phyloP scores from a whole-genome alignment of 768 basidiomycete genomes.

The Boletus vermiculosoides region DNA sequence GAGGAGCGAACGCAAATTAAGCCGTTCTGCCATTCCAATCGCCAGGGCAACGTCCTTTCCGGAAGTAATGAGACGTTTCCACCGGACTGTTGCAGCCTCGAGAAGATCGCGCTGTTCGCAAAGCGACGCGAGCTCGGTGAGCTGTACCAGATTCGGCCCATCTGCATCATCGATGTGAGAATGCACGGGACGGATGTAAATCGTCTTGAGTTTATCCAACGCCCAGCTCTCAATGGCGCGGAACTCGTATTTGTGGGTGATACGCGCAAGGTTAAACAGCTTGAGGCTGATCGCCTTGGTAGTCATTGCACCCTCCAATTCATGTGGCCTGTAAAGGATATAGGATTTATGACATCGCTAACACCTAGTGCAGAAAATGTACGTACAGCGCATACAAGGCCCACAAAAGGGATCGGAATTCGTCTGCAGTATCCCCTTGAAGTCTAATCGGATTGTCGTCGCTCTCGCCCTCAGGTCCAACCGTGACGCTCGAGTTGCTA shows the following conservation, averaged over 20 bases:
- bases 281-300: slow-evolving; percentile 44
- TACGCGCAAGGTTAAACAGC: slow-evolving; percentile 46
- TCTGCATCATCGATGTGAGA: slow-evolving; percentile 32
- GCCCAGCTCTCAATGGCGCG: slow-evolving; percentile 47
- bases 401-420: slow-evolving; percentile 55
- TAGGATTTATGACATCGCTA: slow-evolving; percentile 4
- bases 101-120: slow-evolving; percentile 47
- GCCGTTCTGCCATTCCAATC: slow-evolving; percentile 46
- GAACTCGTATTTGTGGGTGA: slow-evolving; percentile 51
- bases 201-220: slow-evolving; percentile 38
- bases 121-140: slow-evolving; percentile 53
- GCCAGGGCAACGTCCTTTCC: slow-evolving; percentile 46
- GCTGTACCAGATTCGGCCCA: slow-evolving; percentile 42
- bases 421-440: slow-evolving; percentile 45
- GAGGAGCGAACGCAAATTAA: slow-evolving; percentile 44
- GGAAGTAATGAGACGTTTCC: slow-evolving; percentile 48
- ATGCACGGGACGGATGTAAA: slow-evolving; percentile 34
- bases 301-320: slow-evolving; percentile 43
- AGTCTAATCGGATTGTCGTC: slow-evolving; percentile 52
- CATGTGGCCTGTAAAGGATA: slow-evolving; percentile 38
- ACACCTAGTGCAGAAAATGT: neutral
- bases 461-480: slow-evolving; percentile 44
- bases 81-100: slow-evolving; percentile 40
- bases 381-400: slow-evolving; percentile 52
- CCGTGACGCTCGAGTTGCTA: slow-evolving; percentile 26